Percentiles rank a stretch among this genome's conserved stretches.
phyloP scores from a whole-genome alignment of 176 grass and related monocot species.

The Thinopyrum elongatum region DNA sequence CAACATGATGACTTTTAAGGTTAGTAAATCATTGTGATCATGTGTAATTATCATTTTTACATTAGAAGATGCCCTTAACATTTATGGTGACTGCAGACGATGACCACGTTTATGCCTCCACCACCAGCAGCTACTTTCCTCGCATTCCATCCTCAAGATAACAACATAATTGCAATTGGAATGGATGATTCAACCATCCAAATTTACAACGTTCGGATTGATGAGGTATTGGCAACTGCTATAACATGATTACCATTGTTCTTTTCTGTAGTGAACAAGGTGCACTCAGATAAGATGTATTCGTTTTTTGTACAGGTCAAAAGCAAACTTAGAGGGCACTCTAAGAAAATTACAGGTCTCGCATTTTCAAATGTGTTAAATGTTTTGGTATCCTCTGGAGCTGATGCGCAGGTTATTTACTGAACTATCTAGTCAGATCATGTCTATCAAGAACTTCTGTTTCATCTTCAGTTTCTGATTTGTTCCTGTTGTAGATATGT shows the following conservation, averaged over 20 bases:
- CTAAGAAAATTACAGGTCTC: constrained; percentile 98
- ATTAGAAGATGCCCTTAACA: constrained; percentile 19
- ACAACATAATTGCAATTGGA: constrained; percentile 99
- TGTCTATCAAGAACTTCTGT: not conserved
- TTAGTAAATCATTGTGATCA: constrained; percentile 25
- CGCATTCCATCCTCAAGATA: constrained; percentile 98
- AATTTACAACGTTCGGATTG: constrained; percentile 98
- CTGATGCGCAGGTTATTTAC: constrained; percentile 88
- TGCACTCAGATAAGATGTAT: not conserved
- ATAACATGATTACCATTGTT: not conserved
- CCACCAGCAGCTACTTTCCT: constrained; percentile 96
- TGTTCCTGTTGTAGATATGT: constrained; percentile 63
- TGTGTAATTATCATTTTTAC: not conserved
- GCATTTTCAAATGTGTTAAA: constrained; percentile 94
- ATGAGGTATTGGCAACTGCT: constrained; percentile 61
- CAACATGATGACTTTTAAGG: constrained; percentile 99
- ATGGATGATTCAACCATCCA: constrained; percentile 99
- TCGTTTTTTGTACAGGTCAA: constrained; percentile 66
- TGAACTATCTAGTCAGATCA: constrained; percentile 21
- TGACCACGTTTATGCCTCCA: constrained; percentile 98
- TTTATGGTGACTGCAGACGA: constrained; percentile 54
- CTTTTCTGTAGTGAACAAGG: constrained; percentile 1
- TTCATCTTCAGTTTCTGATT: constrained; percentile 19
- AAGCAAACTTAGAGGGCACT: constrained; percentile 95
- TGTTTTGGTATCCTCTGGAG: constrained; percentile 91